Conservation (phyloP, 345 rosid species). For the Eucalyptus albens region DNA sequence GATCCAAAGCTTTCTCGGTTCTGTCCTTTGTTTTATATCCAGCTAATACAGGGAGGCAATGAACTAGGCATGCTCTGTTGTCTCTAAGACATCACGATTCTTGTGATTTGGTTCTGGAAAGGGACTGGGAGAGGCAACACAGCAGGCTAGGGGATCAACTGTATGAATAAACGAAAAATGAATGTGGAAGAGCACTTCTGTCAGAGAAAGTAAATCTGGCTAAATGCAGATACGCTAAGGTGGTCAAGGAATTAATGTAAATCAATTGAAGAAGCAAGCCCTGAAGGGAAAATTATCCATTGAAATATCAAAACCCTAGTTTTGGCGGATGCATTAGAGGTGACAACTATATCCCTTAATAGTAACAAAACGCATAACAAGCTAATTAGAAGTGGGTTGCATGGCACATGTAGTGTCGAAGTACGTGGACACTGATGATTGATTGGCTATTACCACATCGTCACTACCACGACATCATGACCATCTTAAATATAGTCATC, state of each 20-base stretch:
- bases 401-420: not conserved
- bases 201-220: not conserved
- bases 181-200: not conserved
- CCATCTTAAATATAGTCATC: not conserved
- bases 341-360: not conserved
- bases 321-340: not conserved
- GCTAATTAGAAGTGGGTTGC: not conserved
- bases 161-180: not conserved
- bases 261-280: not conserved
- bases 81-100: not conserved
- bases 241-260: not conserved
- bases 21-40: not conserved
- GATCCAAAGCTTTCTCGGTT: not conserved
- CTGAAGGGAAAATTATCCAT: not conserved
- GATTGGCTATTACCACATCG: not conserved
- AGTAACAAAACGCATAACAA: not conserved
- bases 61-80: not conserved
- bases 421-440: not conserved
- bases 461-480: not conserved
- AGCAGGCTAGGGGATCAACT: not conserved
- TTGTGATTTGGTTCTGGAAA: not conserved
- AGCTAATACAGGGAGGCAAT: not conserved
- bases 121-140: not conserved
- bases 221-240: not conserved
- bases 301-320: not conserved